These are phyloP conservation scores for Aspergillus sp. DNA, from an alignment of 2,329 filamentous ascomycete species.

Conservation along the genomic window DNA sequence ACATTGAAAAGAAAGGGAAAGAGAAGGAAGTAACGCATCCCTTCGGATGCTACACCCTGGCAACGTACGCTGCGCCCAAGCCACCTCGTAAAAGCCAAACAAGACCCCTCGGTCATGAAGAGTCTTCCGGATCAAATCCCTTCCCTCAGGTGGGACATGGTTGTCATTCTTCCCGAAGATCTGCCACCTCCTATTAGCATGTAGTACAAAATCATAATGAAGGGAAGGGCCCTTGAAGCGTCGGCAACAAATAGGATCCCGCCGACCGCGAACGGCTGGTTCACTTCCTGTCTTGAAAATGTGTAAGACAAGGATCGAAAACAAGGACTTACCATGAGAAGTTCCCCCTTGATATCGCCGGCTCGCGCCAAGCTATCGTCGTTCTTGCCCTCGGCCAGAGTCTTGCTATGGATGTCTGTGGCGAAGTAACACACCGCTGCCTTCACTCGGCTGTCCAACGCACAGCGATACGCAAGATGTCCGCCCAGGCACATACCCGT, in stretches of 20 bases:
- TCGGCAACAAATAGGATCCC: neutral
- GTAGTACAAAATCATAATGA: neutral
- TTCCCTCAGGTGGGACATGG: conserved; percentile 78
- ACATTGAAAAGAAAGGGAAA: neutral
- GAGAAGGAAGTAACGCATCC: neutral
- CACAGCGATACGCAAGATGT: conserved; percentile 73
- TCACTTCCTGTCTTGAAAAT: too few species aligned
- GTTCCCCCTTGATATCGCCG: conserved; percentile 70
- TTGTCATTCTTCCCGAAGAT: conserved; percentile 92
- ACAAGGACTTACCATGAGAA: conserved; percentile 61
- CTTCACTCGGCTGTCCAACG: conserved; percentile 72
- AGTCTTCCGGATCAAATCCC: conserved; percentile 79
- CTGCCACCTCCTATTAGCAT: conserved; percentile 27
- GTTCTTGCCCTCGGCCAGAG: conserved; percentile 66
- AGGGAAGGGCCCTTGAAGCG: neutral
- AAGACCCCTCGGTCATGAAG: conserved; percentile 71
- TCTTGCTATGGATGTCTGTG: conserved; percentile 81
- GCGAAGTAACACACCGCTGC: conserved; percentile 87
- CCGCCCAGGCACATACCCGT: conserved; percentile 94
- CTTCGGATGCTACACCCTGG: neutral
- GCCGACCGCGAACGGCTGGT: neutral
- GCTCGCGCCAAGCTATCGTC: conserved; percentile 64
- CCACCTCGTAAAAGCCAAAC: conserved; percentile 83
- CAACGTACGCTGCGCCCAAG: conserved; percentile 78
- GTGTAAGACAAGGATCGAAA: neutral